These are phyloP conservation scores for Sarcomyxa edulis DNA, from an alignment of 768 basidiomycete genomes.

Conservation along the genomic window DNA sequence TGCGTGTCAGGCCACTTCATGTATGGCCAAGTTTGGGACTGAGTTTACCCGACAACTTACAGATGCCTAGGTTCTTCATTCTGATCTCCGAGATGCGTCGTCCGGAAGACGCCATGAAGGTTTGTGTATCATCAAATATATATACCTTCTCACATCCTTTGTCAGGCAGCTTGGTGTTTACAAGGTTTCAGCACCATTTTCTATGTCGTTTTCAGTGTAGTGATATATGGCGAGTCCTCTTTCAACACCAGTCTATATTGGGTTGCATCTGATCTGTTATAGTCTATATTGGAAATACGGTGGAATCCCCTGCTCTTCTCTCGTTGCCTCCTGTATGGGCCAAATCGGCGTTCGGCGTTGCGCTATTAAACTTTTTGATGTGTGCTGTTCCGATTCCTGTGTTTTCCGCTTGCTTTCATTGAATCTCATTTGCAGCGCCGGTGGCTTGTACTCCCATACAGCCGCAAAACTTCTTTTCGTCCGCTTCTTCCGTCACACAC, in stretches of 20 bases:
- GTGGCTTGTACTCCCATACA: conserved; percentile 43
- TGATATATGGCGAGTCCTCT: conserved; percentile 20
- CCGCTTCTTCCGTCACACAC: conserved; percentile 41
- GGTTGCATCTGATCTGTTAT: conserved; percentile 26
- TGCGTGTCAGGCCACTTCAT: conserved; percentile 42
- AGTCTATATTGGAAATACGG: conserved; percentile 41
- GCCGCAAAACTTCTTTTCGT: conserved; percentile 51
- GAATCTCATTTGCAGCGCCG: conserved; percentile 25
- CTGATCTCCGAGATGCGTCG: conserved; percentile 51
- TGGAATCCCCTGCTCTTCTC: conserved; percentile 39
- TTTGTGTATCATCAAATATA: conserved; percentile 10
- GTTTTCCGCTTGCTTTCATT: background rate
- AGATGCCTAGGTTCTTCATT: conserved; percentile 43
- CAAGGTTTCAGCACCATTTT: conserved; percentile 49
- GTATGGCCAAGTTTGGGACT: conserved; percentile 18
- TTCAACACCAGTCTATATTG: background rate
- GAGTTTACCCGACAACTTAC: background rate
- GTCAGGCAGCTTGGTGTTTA: conserved; percentile 46
- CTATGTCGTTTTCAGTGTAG: conserved; percentile 40
- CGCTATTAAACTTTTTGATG: conserved; percentile 48
- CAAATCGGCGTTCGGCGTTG: conserved; percentile 44
- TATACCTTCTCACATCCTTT: background rate
- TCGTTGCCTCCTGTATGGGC: conserved; percentile 45
- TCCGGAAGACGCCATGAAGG: conserved; percentile 54
- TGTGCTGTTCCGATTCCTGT: conserved; percentile 12